Conservation (phyloP, 108 stramenopile genomes). For the Stephanodiscus minutulus region DNA sequence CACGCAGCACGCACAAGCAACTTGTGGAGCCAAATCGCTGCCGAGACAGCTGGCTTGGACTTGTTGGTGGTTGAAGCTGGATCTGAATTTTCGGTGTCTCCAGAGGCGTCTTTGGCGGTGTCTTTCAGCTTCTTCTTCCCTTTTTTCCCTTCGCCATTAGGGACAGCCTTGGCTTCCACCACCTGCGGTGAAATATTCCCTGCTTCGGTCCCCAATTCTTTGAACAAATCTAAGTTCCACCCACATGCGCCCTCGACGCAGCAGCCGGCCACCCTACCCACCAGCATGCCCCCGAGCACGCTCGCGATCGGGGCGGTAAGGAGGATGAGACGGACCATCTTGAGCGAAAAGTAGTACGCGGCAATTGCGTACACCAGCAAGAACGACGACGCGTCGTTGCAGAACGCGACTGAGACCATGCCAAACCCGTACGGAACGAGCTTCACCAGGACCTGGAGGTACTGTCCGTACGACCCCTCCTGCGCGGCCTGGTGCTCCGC, state of each 20-base stretch:
- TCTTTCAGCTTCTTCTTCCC: constrained; percentile 35
- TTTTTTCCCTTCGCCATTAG: constrained; percentile 24
- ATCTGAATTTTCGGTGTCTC: constrained; percentile 5
- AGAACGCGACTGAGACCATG: constrained; percentile 61
- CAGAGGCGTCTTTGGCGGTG: constrained; percentile 8
- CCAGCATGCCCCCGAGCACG: constrained; percentile 84
- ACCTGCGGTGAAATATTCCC: neutral
- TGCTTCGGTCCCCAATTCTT: constrained; percentile 1
- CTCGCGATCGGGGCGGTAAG: constrained; percentile 94
- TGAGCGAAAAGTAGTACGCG: constrained; percentile 95
- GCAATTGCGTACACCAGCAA: constrained; percentile 90
- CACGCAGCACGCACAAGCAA: constrained; percentile 17
- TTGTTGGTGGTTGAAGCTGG: constrained; percentile 7
- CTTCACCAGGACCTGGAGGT: constrained; percentile 71
- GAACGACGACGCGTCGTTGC: constrained; percentile 88
- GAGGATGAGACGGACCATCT: constrained; percentile 98
- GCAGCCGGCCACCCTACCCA: constrained; percentile 65
- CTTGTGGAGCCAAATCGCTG: constrained; percentile 19
- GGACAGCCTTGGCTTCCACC: neutral
- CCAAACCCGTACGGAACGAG: constrained; percentile 93
- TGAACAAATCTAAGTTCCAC: constrained; percentile 34
- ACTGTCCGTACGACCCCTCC: constrained; percentile 91
- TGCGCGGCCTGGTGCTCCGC: constrained; percentile 98
- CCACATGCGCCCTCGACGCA: constrained; percentile 50
- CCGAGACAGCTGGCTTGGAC: constrained; percentile 13